phyloP scores from a whole-genome alignment of 2,329 filamentous ascomycete genomes.

The Cladophialophora exuberans region DNA sequence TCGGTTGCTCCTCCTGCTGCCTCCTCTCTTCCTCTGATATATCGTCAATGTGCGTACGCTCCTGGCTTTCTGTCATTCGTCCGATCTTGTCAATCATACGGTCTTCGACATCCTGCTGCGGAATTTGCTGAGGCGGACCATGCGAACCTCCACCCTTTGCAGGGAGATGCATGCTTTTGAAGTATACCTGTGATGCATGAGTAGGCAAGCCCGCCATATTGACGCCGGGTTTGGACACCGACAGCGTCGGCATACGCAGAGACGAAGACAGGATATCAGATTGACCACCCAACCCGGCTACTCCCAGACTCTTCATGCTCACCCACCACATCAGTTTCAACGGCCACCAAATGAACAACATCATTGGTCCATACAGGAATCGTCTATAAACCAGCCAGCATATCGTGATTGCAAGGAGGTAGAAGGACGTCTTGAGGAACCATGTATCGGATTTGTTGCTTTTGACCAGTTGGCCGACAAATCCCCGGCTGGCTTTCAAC shows the following conservation, averaged over 20 bases:
- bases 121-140: conserved; percentile 33
- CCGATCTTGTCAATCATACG: conserved; percentile 48
- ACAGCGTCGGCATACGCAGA: conserved; percentile 18
- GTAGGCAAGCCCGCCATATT: conserved; percentile 23
- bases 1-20: conserved; percentile 43
- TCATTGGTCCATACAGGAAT: conserved; percentile 83
- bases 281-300: conserved; percentile 18
- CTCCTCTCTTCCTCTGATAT: conserved; percentile 41
- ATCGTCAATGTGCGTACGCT: conserved; percentile 38
- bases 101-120: conserved; percentile 34
- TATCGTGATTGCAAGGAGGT: conserved; percentile 75
- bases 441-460: conserved; percentile 97
- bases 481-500: conserved; percentile 71
- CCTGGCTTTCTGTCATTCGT: conserved; percentile 40
- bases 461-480: conserved; percentile 77
- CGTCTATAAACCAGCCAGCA: conserved; percentile 85
- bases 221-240: conserved; percentile 22
- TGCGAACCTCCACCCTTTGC: conserved; percentile 50
- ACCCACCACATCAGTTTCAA: conserved; percentile 68
- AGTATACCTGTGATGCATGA: conserved; percentile 13
- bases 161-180: conserved; percentile 23
- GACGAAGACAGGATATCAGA: conserved; percentile 4
- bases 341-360: conserved; percentile 86
- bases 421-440: conserved; percentile 92
- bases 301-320: conserved; percentile 57